phyloP scores from a whole-genome alignment of 164 flowering plant genomes.

The Platanus orientalis region DNA sequence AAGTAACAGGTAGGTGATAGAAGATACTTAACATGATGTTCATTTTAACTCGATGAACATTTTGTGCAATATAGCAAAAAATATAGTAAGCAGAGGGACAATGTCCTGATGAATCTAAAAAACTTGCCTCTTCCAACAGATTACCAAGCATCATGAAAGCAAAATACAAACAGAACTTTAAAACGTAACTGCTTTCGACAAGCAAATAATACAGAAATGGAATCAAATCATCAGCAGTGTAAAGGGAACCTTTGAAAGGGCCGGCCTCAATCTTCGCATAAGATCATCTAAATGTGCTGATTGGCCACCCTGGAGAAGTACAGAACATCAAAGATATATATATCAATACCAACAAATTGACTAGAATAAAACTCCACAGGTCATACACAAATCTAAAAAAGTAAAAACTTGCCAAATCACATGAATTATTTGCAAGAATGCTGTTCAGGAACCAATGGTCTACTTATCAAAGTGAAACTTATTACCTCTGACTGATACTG shows the following conservation, averaged over 20 bases:
- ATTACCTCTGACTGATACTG: constrained; percentile 31
- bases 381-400: no score
- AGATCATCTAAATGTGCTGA: constrained; percentile 40
- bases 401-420: no score
- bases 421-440: no score
- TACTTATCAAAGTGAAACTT: background rate
- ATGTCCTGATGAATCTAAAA: no score
- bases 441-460: no score
- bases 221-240: constrained; percentile 18
- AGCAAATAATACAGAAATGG: constrained; percentile 3
- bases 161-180: background rate
- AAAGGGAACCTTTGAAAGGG: constrained; percentile 53
- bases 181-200: no score
- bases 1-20: no score
- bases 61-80: no score
- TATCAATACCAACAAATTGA: background rate
- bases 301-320: constrained; percentile 34
- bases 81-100: no score
- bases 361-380: background rate
- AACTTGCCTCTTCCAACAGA: background rate
- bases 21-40: no score
- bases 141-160: background rate
- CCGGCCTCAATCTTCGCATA: constrained; percentile 42
- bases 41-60: no score
- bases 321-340: background rate